A percentile compares a stretch with the other conserved stretches of the same genome.
Evolutionary conservation across 441 rosid species (phyloP).

Genomic region (Pelargonium fulgidum): DNA sequence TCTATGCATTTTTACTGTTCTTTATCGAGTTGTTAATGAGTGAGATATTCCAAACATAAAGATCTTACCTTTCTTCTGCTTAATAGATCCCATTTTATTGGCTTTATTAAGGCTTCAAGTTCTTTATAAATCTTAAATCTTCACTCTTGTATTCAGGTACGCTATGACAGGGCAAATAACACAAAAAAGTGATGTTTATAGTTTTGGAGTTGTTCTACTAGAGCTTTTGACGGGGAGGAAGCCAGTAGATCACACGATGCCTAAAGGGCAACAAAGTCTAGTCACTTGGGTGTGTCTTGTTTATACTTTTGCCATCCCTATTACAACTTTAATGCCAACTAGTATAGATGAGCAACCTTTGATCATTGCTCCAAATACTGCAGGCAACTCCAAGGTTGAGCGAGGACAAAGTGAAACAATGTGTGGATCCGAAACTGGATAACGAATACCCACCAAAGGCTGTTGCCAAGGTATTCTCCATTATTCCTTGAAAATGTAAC

Average conservation of each 20-base stretch:
- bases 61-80: no score
- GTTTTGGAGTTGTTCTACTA: conserved; percentile 93
- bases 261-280: conserved; percentile 98
- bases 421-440: conserved; percentile 92
- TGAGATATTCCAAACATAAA: no score
- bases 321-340: neutral
- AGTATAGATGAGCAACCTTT: neutral
- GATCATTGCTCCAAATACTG: neutral
- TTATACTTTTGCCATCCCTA: neutral
- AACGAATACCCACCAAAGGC: conserved; percentile 90
- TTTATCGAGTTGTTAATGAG: no score
- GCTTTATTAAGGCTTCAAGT: no score
- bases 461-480: conserved; percentile 68
- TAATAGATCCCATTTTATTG: no score
- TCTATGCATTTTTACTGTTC: no score
- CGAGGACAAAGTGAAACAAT: conserved; percentile 94
- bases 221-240: conserved; percentile 95
- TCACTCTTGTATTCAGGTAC: conserved; percentile 44
- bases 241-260: conserved; percentile 98
- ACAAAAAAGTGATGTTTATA: conserved; percentile 96
- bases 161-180: conserved; percentile 99
- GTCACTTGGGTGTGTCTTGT: conserved; percentile 78
- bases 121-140: no score
- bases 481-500: neutral
- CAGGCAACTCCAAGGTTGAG: conserved; percentile 96